Conservation (phyloP, 805 yeast species). For the Lipomyces lipofer region DNA sequence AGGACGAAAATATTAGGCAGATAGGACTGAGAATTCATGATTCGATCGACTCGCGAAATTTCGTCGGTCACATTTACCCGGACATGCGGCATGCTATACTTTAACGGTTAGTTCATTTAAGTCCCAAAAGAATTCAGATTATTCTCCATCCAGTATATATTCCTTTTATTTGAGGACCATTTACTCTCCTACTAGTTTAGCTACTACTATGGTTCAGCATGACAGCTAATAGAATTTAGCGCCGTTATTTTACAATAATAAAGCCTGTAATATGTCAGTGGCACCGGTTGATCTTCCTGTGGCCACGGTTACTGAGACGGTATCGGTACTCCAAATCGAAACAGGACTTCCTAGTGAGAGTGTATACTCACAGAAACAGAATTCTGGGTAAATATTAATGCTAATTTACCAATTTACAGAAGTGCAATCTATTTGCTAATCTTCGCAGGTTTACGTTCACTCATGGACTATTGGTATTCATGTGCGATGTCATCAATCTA, state of each 20-base stretch:
- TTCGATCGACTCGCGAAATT: no score
- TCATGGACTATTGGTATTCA: constrained; percentile 31
- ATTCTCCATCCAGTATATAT: no score
- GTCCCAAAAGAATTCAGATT: no score
- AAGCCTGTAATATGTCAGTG: not conserved
- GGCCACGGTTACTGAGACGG: constrained; percentile 18
- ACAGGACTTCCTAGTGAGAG: not conserved
- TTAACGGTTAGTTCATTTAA: no score
- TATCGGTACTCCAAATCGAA: constrained; percentile 1
- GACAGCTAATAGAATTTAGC: not conserved
- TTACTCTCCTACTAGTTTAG: no score
- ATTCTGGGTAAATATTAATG: constrained; percentile 1
- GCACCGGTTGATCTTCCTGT: not conserved
- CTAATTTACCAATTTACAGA: not conserved
- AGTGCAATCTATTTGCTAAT: not conserved
- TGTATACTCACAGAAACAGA: not conserved
- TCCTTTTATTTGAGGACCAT: no score
- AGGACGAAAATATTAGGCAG: not conserved
- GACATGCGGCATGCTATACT: no score
- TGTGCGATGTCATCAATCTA: no score
- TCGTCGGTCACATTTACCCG: no score
- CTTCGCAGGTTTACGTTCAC: constrained; percentile 30
- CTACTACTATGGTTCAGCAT: no score
- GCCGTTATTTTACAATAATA: no score
- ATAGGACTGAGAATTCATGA: no score